A percentile compares a stretch with the other conserved stretches of the same genome.
Conservation (phyloP, 768 basidiomycete genomes). For the Pisolithus tinctorius region DNA sequence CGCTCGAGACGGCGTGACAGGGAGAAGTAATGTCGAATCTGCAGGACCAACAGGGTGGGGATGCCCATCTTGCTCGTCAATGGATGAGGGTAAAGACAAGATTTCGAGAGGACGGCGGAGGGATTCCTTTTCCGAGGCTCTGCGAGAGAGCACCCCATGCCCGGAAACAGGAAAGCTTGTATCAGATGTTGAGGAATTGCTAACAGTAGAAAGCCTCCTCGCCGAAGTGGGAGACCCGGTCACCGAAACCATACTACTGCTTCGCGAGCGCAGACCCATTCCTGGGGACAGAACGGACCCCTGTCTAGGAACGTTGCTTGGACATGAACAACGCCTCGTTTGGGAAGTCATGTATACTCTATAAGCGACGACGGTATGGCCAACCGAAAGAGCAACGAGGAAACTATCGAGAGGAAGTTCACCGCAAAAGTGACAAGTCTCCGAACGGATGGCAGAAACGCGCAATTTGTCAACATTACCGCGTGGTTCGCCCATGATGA, state of each 20-base stretch:
- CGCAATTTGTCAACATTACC: conserved; percentile 57
- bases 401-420: conserved; percentile 62
- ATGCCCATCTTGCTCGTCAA: conserved; percentile 21
- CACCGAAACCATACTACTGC: conserved; percentile 44
- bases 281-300: conserved; percentile 37
- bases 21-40: conserved; percentile 23
- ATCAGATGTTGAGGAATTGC: conserved; percentile 33
- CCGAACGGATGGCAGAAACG: conserved; percentile 46
- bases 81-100: conserved; percentile 33
- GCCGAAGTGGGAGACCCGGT: conserved; percentile 37
- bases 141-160: conserved; percentile 70
- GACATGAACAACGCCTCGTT: conserved; percentile 62
- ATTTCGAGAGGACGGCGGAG: conserved; percentile 44
- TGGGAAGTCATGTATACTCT: conserved; percentile 53
- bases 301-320: conserved; percentile 39
- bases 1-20: conserved; percentile 40
- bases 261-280: conserved; percentile 54
- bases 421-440: conserved; percentile 65
- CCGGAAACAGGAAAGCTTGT: conserved; percentile 70
- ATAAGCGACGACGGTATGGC: conserved; percentile 56
- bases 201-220: conserved; percentile 42
- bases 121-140: conserved; percentile 63
- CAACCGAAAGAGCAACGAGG: conserved; percentile 58
- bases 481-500: conserved; percentile 51
- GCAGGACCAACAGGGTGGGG: conserved; percentile 28